Conservation (phyloP, 441 rosid genomes). For the Pelargonium cotyledonis region DNA sequence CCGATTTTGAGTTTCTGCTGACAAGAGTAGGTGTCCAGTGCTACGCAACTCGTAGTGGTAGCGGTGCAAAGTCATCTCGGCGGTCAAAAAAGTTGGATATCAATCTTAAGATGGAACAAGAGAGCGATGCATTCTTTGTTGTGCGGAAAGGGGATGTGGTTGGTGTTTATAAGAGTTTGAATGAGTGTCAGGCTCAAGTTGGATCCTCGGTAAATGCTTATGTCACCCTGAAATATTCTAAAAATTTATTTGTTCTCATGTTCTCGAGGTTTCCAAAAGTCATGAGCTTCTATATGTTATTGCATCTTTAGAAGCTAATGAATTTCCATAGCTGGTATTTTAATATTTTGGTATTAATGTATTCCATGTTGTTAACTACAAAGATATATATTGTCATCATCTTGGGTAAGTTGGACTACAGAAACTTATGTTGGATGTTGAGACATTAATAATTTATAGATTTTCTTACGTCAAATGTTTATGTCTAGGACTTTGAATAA, state of each 20-base stretch:
- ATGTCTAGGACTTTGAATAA: neutral
- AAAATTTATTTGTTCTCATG: neutral
- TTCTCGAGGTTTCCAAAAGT: neutral
- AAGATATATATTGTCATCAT: neutral
- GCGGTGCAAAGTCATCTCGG: conserved; percentile 22
- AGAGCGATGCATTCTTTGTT: conserved; percentile 64
- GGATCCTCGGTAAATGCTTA: conserved; percentile 60
- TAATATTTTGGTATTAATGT: neutral
- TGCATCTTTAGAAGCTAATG: conserved; percentile 3
- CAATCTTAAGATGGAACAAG: conserved; percentile 34
- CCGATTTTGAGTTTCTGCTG: conserved; percentile 25
- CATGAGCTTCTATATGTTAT: neutral
- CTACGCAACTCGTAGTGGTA: conserved; percentile 40
- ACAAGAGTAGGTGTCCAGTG: conserved; percentile 34
- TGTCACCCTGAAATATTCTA: neutral
- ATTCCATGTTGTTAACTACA: neutral
- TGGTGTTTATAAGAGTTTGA: conserved; percentile 60
- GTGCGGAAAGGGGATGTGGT: conserved; percentile 83
- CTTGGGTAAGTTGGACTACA: no score
- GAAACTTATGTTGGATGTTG: neutral
- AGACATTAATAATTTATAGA: neutral
- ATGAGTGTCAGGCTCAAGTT: conserved; percentile 76
- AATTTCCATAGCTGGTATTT: neutral
- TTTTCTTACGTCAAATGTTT: neutral
- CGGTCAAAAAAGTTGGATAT: conserved; percentile 25